phyloP scores from a whole-genome alignment of 2,329 filamentous ascomycete genomes.

The Nannizzia gypsea region DNA sequence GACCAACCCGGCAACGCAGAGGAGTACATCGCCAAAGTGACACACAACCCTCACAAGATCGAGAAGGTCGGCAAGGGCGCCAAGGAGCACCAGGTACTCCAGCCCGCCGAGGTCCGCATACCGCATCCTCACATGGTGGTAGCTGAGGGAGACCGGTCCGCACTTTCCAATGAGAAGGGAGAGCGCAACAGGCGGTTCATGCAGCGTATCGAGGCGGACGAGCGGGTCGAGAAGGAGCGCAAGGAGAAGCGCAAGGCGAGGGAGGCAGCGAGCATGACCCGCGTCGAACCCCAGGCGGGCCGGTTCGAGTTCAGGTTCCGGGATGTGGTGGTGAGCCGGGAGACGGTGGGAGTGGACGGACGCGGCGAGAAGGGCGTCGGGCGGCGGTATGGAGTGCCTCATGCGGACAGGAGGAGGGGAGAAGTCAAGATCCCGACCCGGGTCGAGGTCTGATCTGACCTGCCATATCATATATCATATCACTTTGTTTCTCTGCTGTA shows the following conservation, averaged over 20 bases:
- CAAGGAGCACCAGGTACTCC: conserved; percentile 39
- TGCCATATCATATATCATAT: neutral
- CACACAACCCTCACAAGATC: conserved; percentile 24
- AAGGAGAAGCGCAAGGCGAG: conserved; percentile 30
- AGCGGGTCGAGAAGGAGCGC: conserved; percentile 30
- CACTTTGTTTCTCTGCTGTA: neutral
- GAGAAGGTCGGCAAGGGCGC: conserved; percentile 34
- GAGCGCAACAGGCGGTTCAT: conserved; percentile 31
- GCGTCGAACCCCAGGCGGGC: conserved; percentile 35
- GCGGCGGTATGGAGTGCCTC: conserved; percentile 50
- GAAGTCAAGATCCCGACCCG: conserved; percentile 51
- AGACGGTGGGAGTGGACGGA: conserved; percentile 45
- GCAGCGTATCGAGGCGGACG: conserved; percentile 32
- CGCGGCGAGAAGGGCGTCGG: conserved; percentile 44
- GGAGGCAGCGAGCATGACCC: conserved; percentile 34
- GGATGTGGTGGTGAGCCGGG: conserved; percentile 42
- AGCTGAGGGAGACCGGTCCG: conserved; percentile 35
- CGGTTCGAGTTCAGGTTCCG: conserved; percentile 51
- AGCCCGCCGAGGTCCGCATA: conserved; percentile 52
- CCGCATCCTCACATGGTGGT: conserved; percentile 50
- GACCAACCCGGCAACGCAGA: conserved; percentile 24
- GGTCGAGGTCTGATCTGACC: conserved; percentile 35
- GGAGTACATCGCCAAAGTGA: conserved; percentile 22
- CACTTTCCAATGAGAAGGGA: conserved; percentile 25
- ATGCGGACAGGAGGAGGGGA: conserved; percentile 51